A percentile compares a stretch with the other conserved stretches of the same genome.
Conservation (phyloP, 2,329 filamentous ascomycete species). For the Atkinsonella texensis region DNA sequence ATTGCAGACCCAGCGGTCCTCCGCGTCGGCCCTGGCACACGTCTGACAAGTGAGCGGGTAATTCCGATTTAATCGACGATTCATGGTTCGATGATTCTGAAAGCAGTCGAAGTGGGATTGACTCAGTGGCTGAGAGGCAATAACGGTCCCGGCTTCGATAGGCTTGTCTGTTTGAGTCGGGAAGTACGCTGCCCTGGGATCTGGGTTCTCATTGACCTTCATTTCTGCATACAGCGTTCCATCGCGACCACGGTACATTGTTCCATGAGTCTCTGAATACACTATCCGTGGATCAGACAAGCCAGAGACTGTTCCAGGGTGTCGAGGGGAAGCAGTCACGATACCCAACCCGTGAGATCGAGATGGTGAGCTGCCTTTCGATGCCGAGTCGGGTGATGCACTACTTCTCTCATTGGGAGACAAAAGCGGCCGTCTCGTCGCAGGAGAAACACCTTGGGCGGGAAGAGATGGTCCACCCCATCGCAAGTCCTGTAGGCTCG, state of each 20-base stretch:
- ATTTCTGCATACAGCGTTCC: conserved; percentile 31
- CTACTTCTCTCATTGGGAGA: conserved; percentile 12
- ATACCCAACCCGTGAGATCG: neutral
- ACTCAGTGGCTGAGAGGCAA: conserved; percentile 30
- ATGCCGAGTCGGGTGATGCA: neutral
- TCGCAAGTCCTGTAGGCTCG: conserved; percentile 13
- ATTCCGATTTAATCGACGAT: conserved; percentile 32
- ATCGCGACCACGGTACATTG: conserved; percentile 24
- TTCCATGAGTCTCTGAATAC: conserved; percentile 21
- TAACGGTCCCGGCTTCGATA: conserved; percentile 23
- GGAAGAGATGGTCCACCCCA: neutral
- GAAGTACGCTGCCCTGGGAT: conserved; percentile 26
- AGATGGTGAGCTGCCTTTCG: neutral
- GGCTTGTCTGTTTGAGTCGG: conserved; percentile 19
- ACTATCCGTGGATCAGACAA: conserved; percentile 20
- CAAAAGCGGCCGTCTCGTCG: neutral
- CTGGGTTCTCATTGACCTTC: conserved; percentile 21
- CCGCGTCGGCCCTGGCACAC: conserved; percentile 33
- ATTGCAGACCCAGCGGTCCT: conserved; percentile 34
- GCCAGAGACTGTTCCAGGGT: conserved; percentile 12
- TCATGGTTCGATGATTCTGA: conserved; percentile 35
- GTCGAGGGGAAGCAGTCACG: conserved; percentile 1
- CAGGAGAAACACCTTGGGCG: neutral
- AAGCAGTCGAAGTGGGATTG: conserved; percentile 35
- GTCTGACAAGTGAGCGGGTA: conserved; percentile 43